A percentile compares a stretch with the other conserved stretches of the same genome.
Evolutionary conservation across 148 eudicot genomes (phyloP).

Genomic region (Spergularia marina): DNA sequence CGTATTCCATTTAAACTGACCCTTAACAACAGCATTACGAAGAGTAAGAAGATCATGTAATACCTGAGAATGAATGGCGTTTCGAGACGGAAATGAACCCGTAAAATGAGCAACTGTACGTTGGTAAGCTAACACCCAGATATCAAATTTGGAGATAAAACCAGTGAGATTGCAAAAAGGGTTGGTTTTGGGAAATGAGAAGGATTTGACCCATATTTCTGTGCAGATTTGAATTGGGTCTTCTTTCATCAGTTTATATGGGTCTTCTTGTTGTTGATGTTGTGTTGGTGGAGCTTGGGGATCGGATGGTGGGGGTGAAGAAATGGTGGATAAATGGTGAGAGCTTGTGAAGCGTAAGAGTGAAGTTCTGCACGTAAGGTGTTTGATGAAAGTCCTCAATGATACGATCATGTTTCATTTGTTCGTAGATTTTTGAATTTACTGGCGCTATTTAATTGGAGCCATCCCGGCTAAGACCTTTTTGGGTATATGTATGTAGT

Average conservation of each 20-base stretch:
- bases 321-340: constrained; percentile 31
- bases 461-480: no score
- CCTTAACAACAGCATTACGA: constrained; percentile 59
- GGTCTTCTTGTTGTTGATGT: constrained; percentile 40
- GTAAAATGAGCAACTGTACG: constrained; percentile 70
- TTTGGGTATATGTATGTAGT: no score
- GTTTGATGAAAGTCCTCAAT: constrained; percentile 58
- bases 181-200: constrained; percentile 38
- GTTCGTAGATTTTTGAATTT: no score
- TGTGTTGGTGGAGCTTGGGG: constrained; percentile 8
- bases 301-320: constrained; percentile 17
- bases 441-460: no score
- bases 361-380: constrained; percentile 35
- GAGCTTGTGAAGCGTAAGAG: constrained; percentile 19
- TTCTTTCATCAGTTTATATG: constrained; percentile 51
- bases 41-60: constrained; percentile 55
- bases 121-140: constrained; percentile 89
- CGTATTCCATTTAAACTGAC: constrained; percentile 53
- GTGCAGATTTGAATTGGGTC: constrained; percentile 74
- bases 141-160: constrained; percentile 66
- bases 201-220: constrained; percentile 67
- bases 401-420: constrained; percentile 31
- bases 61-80: constrained; percentile 41
- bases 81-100: constrained; percentile 61
- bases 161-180: constrained; percentile 74